phyloP scores from a whole-genome alignment of 2,329 filamentous ascomycete species.

The Pseudogymnoascus pannorum region DNA sequence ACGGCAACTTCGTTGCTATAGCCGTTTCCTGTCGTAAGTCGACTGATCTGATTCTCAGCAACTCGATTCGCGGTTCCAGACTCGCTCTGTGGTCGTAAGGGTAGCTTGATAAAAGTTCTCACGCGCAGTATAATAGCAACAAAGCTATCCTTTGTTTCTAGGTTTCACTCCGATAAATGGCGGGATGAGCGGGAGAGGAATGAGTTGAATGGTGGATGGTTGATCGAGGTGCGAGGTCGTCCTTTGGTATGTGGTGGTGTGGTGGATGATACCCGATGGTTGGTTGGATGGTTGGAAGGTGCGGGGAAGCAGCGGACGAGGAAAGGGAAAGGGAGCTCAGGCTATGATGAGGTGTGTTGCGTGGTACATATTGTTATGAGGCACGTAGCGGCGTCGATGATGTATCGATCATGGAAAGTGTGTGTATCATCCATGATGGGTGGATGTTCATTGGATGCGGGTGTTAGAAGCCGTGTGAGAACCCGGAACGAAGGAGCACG shows the following conservation, averaged over 20 bases:
- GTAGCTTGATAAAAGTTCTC: neutral
- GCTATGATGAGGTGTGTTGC: neutral
- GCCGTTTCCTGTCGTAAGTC: neutral
- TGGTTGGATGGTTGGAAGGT: neutral
- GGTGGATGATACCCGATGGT: neutral
- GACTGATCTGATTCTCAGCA: neutral
- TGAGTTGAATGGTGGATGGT: neutral
- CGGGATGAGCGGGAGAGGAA: neutral
- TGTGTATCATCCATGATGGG: slow-evolving; percentile 8
- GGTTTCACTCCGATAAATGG: neutral
- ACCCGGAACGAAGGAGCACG: neutral
- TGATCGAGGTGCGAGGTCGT: neutral
- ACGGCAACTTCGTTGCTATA: neutral
- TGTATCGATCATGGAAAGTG: slow-evolving; percentile 4
- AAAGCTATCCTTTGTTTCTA: neutral
- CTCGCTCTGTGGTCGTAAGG: neutral
- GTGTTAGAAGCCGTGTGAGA: neutral
- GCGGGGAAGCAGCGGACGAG: neutral
- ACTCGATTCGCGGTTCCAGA: neutral
- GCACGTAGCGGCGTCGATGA: neutral
- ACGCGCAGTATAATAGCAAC: too few species aligned
- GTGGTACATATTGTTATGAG: slow-evolving; percentile 5
- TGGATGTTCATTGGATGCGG: slow-evolving; percentile 3
- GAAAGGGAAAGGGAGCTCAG: neutral
- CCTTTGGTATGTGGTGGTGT: neutral